Conservation (phyloP, 164 flowering plant genomes). For the Macadamia tetraphylla region DNA sequence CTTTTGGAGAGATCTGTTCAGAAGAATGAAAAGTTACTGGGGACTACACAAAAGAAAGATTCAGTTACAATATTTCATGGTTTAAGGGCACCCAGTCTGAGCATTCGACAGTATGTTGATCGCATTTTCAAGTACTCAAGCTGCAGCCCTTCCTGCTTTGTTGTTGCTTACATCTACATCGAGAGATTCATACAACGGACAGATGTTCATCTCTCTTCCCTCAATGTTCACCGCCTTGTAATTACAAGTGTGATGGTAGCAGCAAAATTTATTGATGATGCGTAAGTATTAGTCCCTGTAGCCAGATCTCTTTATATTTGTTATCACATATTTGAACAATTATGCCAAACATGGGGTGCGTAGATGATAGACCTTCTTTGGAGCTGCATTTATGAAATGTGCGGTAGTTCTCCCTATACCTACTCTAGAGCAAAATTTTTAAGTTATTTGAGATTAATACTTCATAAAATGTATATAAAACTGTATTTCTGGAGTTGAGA, state of each 20-base stretch:
- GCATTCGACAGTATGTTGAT: constrained; percentile 63
- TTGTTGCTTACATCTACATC: constrained; percentile 66
- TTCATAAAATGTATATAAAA: no score
- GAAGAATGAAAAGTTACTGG: constrained; percentile 48
- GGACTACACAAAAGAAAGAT: constrained; percentile 40
- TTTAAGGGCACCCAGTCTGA: constrained; percentile 51
- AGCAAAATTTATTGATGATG: constrained; percentile 78
- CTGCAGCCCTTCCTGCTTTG: constrained; percentile 89
- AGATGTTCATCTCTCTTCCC: constrained; percentile 50
- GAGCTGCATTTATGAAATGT: no score
- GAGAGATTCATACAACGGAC: constrained; percentile 51
- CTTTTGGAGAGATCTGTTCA: constrained; percentile 56
- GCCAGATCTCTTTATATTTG: no score
- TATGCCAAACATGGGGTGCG: no score
- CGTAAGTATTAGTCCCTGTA: constrained; percentile 38
- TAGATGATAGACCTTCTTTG: no score
- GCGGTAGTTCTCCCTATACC: no score
- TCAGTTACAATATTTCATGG: constrained; percentile 68
- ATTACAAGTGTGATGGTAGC: constrained; percentile 81
- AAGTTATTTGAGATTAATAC: no score
- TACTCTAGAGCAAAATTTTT: no score
- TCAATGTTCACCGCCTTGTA: constrained; percentile 78
- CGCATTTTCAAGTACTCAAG: constrained; percentile 79
- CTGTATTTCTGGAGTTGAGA: no score
- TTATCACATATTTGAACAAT: no score